Evolutionary conservation across 1,284 basidiomycete species (phyloP).

Genomic region (Ustilago shanxiensis): DNA sequence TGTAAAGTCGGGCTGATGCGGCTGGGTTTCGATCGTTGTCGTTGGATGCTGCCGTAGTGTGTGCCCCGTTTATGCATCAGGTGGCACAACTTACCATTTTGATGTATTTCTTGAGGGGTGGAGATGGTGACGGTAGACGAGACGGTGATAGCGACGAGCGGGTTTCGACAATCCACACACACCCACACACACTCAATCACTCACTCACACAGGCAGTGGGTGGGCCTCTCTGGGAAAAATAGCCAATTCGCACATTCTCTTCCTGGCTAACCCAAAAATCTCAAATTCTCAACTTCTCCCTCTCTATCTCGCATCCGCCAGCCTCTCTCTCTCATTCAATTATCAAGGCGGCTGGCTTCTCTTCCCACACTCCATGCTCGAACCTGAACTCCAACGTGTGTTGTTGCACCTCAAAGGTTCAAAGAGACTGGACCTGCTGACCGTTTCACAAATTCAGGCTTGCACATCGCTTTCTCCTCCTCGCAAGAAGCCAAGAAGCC

Average conservation of each 20-base stretch:
- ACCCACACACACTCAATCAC: neutral
- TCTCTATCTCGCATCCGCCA: no score
- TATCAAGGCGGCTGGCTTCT: neutral
- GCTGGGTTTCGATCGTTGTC: slow-evolving; percentile 6
- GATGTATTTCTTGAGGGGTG: slow-evolving; percentile 53
- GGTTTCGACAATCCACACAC: slow-evolving; percentile 13
- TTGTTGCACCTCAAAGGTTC: neutral
- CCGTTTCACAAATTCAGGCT: neutral
- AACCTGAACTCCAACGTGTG: neutral
- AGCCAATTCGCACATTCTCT: no score
- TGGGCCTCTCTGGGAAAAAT: no score
- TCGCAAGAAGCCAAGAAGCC: no score
- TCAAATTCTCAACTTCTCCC: slow-evolving; percentile 7
- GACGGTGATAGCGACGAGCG: slow-evolving; percentile 42
- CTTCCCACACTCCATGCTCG: no score
- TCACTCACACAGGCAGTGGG: neutral
- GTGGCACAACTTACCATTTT: slow-evolving; percentile 56
- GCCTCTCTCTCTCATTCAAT: no score
- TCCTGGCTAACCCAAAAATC: no score
- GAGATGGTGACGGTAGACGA: slow-evolving; percentile 42
- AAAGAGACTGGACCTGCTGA: slow-evolving; percentile 13
- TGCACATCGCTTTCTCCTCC: slow-evolving; percentile 6
- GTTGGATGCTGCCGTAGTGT: slow-evolving; percentile 22
- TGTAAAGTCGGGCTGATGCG: neutral
- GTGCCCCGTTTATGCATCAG: slow-evolving; percentile 17